Percentiles rank a stretch among this genome's conserved stretches.
phyloP scores from a whole-genome alignment of 2,329 filamentous ascomycete genomes.

The Zymoseptoria pseudotritici region DNA sequence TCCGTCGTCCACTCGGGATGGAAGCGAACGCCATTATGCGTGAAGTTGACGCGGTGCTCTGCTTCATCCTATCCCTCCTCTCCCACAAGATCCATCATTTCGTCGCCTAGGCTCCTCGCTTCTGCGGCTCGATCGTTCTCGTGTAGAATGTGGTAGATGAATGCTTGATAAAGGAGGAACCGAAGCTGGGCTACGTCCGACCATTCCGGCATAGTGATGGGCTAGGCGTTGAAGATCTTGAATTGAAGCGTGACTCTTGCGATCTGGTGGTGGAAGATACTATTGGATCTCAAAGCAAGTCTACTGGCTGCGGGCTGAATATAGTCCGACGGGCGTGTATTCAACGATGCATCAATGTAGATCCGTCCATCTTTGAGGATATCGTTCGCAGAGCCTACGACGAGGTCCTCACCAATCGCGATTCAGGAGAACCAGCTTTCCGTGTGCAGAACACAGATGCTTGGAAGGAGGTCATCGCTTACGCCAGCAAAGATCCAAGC shows the following conservation, averaged over 20 bases:
- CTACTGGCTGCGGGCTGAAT: background rate
- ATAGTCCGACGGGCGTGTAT: background rate
- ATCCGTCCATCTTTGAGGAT: too few relatives aligned
- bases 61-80: background rate
- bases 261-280: too few relatives aligned
- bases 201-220: background rate
- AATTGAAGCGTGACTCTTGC: background rate
- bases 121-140: too few relatives aligned
- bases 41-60: background rate
- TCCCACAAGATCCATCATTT: too few relatives aligned
- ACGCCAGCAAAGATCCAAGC: too few relatives aligned
- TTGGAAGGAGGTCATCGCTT: too few relatives aligned
- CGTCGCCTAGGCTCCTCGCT: too few relatives aligned
- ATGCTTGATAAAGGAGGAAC: background rate
- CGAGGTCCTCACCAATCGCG: too few relatives aligned
- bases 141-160: background rate
- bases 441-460: too few relatives aligned
- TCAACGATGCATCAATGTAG: background rate
- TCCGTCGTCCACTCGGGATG: background rate
- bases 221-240: background rate
- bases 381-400: too few relatives aligned
- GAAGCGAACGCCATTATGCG: background rate
- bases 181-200: background rate
- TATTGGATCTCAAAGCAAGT: too few relatives aligned
- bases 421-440: too few relatives aligned